Evolutionary conservation across 164 flowering plant genomes (phyloP), one percentile per base, ranked within the genome.

Genomic region (Warburgia ugandensis): DNA sequence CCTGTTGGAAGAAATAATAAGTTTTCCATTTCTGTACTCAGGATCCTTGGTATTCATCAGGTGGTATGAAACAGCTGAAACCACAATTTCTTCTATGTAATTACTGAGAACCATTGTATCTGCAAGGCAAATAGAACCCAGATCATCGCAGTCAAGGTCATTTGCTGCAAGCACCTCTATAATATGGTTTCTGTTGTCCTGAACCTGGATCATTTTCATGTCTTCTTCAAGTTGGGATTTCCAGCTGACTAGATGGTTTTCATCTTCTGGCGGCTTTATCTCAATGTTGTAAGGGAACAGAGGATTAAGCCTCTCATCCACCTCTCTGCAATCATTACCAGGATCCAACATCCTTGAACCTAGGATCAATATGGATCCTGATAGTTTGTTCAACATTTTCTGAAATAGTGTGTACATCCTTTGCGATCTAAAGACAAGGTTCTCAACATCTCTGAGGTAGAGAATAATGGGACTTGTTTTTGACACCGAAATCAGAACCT

Each of bases 31-130:
- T 57, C 92, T 73, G 71, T 84, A 92, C 29, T 76, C 85, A 28
- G 77, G 87, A 58, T 86, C 66, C 56, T 77, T 80, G 62, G 73
- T 86, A 45, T 79, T 86, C 94, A 80, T 92, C 65, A 88, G 68
- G 68, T 92, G 96, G 70, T 81, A 73, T 16, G 99, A 84, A 51
- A 92, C 66, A 19, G 99, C 99, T 1, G 97, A 88, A 1, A 92
- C 81, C 35, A 86, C 92, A 65, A 92, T 77, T 74, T 92, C 99
- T 69, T 92, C 91, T 26, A 92, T 84, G 56, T 79, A 77, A 40
- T 78, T 73, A 62, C 98, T 62, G 6, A 92, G 77, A 61, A 66
- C 71, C 70, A 73, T 53, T 7, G 95, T 79, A 62, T 92, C 99
- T 17, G 65, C 70, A 44, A 75, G 23, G 56, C 84, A 77, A 56